Percentiles rank a stretch among this genome's conserved stretches.
These are phyloP conservation scores for Pisolithus microcarpus DNA, from an alignment of 768 basidiomycete species.

Conservation along the genomic window DNA sequence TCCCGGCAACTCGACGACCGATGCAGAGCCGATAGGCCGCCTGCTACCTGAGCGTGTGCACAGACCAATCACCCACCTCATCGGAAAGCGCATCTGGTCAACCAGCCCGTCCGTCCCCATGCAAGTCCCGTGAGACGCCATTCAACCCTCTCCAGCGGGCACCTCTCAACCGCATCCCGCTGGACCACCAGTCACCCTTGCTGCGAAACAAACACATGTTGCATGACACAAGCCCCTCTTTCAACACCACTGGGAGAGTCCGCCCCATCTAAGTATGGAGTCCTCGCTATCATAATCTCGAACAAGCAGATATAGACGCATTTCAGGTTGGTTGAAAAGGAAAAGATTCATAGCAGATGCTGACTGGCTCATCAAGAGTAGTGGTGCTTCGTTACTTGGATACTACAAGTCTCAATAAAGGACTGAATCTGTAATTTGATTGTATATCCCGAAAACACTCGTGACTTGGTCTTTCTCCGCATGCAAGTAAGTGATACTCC, in stretches of 20 bases:
- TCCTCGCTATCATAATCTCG: conserved; percentile 40
- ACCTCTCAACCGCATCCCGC: too few relatives aligned
- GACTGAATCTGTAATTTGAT: conserved; percentile 1
- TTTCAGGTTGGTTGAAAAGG: conserved; percentile 43
- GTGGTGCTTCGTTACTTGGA: conserved; percentile 55
- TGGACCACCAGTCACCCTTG: not conserved
- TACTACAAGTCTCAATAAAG: not conserved
- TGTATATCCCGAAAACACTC: not conserved
- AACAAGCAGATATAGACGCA: conserved; percentile 57
- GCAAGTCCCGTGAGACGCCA: conserved; percentile 1
- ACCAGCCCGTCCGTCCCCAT: conserved; percentile 29
- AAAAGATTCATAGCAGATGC: not conserved
- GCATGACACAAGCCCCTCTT: conserved; percentile 18
- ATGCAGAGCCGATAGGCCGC: conserved; percentile 32
- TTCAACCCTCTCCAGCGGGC: conserved; percentile 1
- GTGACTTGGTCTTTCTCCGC: conserved; percentile 73
- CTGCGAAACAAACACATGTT: not conserved
- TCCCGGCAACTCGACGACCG: not conserved
- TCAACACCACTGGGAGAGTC: conserved; percentile 62
- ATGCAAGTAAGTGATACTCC: conserved; percentile 68
- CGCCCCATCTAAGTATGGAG: conserved; percentile 47
- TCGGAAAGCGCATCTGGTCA: conserved; percentile 52
- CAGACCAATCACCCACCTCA: conserved; percentile 55
- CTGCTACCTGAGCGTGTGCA: conserved; percentile 37
- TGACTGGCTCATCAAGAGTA: conserved; percentile 40